Evolutionary conservation across 1,139 yeast species (phyloP).

Genomic region (Scheffersomyces illinoinensis): DNA sequence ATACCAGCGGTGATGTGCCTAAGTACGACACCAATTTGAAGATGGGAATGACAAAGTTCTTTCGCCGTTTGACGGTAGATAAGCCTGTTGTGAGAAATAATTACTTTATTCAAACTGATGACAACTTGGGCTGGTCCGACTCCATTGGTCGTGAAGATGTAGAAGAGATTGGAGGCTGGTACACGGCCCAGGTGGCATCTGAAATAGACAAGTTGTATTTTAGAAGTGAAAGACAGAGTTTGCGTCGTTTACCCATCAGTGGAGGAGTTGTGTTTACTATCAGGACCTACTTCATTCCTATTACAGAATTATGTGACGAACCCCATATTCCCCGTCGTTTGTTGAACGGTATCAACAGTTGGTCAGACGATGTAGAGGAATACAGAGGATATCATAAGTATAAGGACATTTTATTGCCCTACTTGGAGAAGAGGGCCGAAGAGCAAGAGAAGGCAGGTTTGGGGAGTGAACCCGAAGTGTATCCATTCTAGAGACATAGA

Average conservation of each 20-base stretch:
- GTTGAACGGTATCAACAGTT: constrained; percentile 55
- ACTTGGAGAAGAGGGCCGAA: constrained; percentile 48
- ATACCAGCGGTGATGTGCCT: constrained; percentile 67
- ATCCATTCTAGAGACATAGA: constrained; percentile 36
- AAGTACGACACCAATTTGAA: constrained; percentile 58
- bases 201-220: constrained; percentile 49
- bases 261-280: constrained; percentile 64
- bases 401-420: constrained; percentile 55
- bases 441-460: constrained; percentile 54
- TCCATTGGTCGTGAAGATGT: constrained; percentile 60
- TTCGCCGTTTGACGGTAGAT: constrained; percentile 53
- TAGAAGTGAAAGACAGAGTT: constrained; percentile 69
- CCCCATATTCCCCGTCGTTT: constrained; percentile 62
- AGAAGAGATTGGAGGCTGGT: constrained; percentile 56
- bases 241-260: constrained; percentile 63
- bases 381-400: constrained; percentile 60
- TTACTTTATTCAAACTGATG: constrained; percentile 66
- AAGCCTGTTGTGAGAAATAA: constrained; percentile 65
- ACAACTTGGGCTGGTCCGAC: constrained; percentile 61
- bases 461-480: constrained; percentile 34
- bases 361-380: constrained; percentile 59
- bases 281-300: constrained; percentile 61
- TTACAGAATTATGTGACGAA: constrained; percentile 53
- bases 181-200: constrained; percentile 54
- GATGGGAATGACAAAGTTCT: constrained; percentile 66